Conservation (phyloP, 139 green algal species). For the Chlamydomonas schloesseri region DNA sequence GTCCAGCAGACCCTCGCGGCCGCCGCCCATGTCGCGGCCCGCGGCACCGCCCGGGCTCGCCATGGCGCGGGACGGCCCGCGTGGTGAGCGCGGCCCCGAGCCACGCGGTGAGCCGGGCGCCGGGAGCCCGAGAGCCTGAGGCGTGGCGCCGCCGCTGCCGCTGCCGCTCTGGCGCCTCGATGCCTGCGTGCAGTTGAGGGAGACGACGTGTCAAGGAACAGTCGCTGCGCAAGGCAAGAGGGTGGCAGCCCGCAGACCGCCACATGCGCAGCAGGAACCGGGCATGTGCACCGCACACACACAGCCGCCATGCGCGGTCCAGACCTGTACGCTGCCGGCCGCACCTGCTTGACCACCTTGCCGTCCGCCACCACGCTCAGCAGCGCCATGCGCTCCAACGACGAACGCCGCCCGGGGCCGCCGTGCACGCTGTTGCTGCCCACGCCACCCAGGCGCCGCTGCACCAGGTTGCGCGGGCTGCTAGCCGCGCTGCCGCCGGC, state of each 20-base stretch:
- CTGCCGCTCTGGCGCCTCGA: constrained; percentile 32
- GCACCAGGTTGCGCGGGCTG: not conserved
- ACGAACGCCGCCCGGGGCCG: not conserved
- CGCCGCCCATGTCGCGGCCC: not conserved
- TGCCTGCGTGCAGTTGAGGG: not conserved
- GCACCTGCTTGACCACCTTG: constrained; percentile 27
- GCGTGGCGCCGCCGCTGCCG: constrained; percentile 29
- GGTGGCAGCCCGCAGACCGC: no score
- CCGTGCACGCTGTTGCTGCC: not conserved
- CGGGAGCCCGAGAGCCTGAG: not conserved
- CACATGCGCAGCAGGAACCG: no score
- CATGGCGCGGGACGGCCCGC: not conserved
- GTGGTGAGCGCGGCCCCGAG: not conserved
- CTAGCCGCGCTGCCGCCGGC: no score
- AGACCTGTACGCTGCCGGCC: no score
- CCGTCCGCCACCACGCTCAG: constrained; percentile 17
- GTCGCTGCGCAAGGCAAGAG: no score
- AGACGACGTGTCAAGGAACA: no score
- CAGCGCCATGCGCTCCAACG: constrained; percentile 22
- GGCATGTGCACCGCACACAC: no score
- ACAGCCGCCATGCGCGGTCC: no score
- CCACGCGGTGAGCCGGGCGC: not conserved
- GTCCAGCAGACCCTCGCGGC: not conserved
- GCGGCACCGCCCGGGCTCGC: not conserved
- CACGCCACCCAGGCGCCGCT: not conserved